Evolutionary conservation across 305 asterid genomes (phyloP), one percentile per base, ranked within the genome.

Genomic region (Ruellia speciosa): DNA sequence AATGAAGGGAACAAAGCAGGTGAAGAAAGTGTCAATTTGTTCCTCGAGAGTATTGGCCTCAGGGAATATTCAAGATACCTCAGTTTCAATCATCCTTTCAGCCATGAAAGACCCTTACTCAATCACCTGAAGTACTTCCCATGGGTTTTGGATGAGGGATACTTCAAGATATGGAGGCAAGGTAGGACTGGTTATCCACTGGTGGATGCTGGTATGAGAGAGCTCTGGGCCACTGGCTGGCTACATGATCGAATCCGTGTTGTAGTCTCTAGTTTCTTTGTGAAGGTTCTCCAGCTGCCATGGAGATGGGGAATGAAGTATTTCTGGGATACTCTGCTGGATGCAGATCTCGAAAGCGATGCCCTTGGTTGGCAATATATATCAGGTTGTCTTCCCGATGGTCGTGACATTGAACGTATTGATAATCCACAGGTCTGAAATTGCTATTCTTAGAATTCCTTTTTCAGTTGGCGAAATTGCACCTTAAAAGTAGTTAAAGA

Each of bases 271-370:
- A 90, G 98, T 65, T 90, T 90, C 84, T 90, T 87, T 69, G 98
- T 90, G 28, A 90, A 90, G 76, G 90, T 90, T 73, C 75, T 90
- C 74, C 95, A 85, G 76, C 84, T 90, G 54, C 96, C 98, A 2
- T 90, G 96, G 96, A 80, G 95, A 69, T 90, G 96, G 98, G 94
- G 98, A 18, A 85, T 90, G 98, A 90, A 90, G 74, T 90, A 90
- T 65, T 90, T 90, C 58, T 90, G 96, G 98, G 98, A 90, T 69
- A 87, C 98, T 24, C 81, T 90, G 45, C 67, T 87, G 28, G 98
- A 90, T 64, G 98, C 96, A 0, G 98, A 87, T 76, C 95, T 90
- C 35, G 95, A 90, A 70, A 87, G 98, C 24, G 98, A 90, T 63
- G 95, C 98, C 54, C 98, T 90, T 50, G 98, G 96, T 61, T 90